Evolutionary conservation across 2,329 filamentous ascomycete genomes (phyloP).

Genomic region (Achaetomium macrosporum): DNA sequence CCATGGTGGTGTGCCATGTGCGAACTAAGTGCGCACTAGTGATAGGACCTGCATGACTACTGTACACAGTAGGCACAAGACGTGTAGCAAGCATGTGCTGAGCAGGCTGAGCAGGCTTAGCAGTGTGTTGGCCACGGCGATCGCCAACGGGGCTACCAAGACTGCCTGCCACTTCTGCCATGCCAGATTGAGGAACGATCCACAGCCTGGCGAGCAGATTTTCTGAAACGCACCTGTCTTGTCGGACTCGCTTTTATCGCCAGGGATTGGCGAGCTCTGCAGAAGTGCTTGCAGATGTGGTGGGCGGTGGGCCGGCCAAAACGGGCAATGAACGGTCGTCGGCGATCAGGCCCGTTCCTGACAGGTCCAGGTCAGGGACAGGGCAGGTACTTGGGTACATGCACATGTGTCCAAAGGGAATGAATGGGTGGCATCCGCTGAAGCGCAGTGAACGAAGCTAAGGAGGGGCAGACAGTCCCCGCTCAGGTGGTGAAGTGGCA

Average conservation of each 20-base stretch:
- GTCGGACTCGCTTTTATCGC: conserved; percentile 1
- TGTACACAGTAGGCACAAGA: conserved; percentile 1
- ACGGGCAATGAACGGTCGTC: conserved; percentile 7
- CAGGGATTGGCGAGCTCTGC: conserved; percentile 8
- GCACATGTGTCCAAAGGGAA: background rate
- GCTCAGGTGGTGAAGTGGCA: background rate
- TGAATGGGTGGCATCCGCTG: no score
- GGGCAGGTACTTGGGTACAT: conserved; percentile 3
- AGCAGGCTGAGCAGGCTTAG: background rate
- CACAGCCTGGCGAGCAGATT: conserved; percentile 1
- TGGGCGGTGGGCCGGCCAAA: conserved; percentile 4
- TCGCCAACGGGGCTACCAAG: conserved; percentile 1
- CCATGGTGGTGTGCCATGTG: conserved; percentile 6
- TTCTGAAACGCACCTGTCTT: conserved; percentile 12
- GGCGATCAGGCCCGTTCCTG: conserved; percentile 1
- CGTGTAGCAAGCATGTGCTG: background rate
- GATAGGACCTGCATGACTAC: conserved; percentile 6
- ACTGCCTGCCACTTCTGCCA: background rate
- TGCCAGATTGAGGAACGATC: background rate
- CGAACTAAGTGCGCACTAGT: conserved; percentile 9
- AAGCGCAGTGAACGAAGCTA: background rate
- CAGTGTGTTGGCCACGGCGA: conserved; percentile 3
- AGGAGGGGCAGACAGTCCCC: background rate
- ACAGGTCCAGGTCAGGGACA: conserved; percentile 1
- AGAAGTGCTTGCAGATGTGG: conserved; percentile 17